These are phyloP conservation scores for Ceratobasidium papillatum DNA, from an alignment of 1,284 basidiomycete species.

Conservation along the genomic window DNA sequence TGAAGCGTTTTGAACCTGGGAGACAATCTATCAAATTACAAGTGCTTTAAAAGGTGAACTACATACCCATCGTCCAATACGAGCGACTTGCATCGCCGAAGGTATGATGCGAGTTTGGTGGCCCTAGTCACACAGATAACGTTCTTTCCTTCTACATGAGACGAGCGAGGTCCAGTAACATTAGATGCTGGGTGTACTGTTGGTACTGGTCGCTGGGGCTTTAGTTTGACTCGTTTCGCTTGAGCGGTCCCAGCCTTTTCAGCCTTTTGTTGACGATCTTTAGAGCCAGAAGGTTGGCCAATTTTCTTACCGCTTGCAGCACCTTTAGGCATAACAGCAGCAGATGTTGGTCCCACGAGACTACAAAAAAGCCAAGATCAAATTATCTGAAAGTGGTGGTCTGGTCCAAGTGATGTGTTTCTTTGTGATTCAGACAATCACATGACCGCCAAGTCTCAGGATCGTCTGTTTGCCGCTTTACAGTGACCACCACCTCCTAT, in stretches of 20 bases:
- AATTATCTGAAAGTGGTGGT: constrained; percentile 3
- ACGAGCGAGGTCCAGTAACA: constrained; percentile 79
- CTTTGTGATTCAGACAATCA: not conserved
- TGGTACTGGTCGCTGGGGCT: constrained; percentile 76
- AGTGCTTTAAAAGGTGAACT: not conserved
- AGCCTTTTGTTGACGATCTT: not conserved
- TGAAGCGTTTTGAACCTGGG: constrained; percentile 76
- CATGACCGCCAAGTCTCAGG: constrained; percentile 23
- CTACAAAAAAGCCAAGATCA: not conserved
- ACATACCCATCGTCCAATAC: constrained; percentile 80
- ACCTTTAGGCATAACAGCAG: constrained; percentile 10
- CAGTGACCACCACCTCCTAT: constrained; percentile 1
- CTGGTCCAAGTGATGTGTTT: not conserved
- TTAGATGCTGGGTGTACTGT: constrained; percentile 76
- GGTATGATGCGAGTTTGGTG: constrained; percentile 75
- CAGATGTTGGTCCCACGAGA: not conserved
- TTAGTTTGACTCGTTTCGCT: constrained; percentile 63
- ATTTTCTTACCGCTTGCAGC: not conserved
- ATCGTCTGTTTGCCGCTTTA: constrained; percentile 6
- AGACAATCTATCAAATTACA: not conserved
- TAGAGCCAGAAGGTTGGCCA: not conserved
- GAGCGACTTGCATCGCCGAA: constrained; percentile 79
- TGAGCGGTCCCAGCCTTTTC: not conserved
- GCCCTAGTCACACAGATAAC: constrained; percentile 83
- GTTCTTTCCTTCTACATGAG: constrained; percentile 79